A percentile compares a stretch with the other conserved stretches of the same genome.
Conservation (phyloP, 75 land plant species). For the Picea sitchensis region DNA sequence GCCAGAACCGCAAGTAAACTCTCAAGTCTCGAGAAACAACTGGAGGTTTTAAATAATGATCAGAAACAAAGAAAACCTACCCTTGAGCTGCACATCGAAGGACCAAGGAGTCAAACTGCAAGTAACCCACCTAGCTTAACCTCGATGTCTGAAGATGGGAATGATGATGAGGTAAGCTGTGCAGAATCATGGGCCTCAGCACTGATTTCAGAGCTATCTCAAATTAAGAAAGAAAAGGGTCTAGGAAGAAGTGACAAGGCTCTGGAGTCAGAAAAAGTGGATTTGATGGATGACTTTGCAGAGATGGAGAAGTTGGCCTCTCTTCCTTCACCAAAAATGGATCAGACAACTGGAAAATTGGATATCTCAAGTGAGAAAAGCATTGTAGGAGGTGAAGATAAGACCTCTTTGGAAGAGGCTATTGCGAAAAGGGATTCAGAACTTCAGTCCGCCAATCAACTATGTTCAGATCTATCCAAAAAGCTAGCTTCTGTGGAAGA, state of each 20-base stretch:
- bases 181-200: constrained; percentile 63
- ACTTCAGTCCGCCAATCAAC: constrained; percentile 23
- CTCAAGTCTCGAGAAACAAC: constrained; percentile 52
- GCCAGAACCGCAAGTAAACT: constrained; percentile 81
- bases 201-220: constrained; percentile 54
- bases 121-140: constrained; percentile 57
- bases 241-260: constrained; percentile 21
- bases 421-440: constrained; percentile 13
- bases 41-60: constrained; percentile 23
- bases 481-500: constrained; percentile 29
- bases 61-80: constrained; percentile 21
- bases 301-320: constrained; percentile 91
- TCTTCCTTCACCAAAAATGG: constrained; percentile 32
- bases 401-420: constrained; percentile 10
- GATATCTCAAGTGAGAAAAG: background rate
- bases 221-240: constrained; percentile 50
- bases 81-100: constrained; percentile 20
- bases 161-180: constrained; percentile 58
- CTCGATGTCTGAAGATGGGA: constrained; percentile 81
- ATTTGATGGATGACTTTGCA: constrained; percentile 93
- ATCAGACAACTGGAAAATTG: background rate
- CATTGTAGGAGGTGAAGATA: background rate
- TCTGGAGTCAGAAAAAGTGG: constrained; percentile 45
- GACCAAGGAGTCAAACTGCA: constrained; percentile 22
- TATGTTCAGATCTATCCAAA: constrained; percentile 20